A percentile compares a stretch with the other conserved stretches of the same genome.
These are phyloP conservation scores for Aspergillus conjunctus DNA, from an alignment of 495 filamentous ascomycete species.

Conservation along the genomic window DNA sequence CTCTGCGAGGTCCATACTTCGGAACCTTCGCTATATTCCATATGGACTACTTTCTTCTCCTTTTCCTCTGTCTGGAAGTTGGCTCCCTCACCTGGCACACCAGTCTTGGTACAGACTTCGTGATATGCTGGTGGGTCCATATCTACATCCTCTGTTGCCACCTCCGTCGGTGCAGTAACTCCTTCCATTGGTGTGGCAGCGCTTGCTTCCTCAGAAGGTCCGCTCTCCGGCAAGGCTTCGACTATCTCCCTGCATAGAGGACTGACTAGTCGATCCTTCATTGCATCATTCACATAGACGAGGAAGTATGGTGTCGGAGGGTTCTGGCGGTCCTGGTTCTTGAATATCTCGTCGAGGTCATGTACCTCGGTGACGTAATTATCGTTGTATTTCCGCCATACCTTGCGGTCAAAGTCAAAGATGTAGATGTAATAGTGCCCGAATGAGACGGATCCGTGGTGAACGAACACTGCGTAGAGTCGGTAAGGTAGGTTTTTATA, in stretches of 20 bases:
- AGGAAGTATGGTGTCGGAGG: constrained; percentile 84
- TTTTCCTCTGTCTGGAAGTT: constrained; percentile 18
- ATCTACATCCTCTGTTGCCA: constrained; percentile 27
- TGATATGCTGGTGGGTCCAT: constrained; percentile 39
- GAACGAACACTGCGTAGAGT: constrained; percentile 92
- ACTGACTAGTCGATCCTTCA: constrained; percentile 63
- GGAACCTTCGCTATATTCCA: constrained; percentile 12
- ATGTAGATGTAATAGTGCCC: constrained; percentile 99
- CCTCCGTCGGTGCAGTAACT: constrained; percentile 18
- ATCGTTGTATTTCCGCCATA: constrained; percentile 97
- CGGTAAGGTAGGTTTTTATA: constrained; percentile 65
- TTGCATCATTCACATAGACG: constrained; percentile 72
- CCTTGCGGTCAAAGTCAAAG: constrained; percentile 73
- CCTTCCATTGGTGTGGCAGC: constrained; percentile 25
- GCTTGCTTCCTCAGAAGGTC: constrained; percentile 9
- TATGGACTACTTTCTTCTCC: constrained; percentile 4
- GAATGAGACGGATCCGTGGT: constrained; percentile 67
- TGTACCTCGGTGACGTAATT: constrained; percentile 71
- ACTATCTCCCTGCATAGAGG: constrained; percentile 54
- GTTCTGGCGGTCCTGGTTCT: constrained; percentile 58
- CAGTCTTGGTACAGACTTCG: constrained; percentile 26
- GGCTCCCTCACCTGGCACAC: constrained; percentile 37
- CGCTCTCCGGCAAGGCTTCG: constrained; percentile 26
- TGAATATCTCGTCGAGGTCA: constrained; percentile 65
- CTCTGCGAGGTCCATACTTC: constrained; percentile 18